These are phyloP conservation scores for Oxytropis ochrocephala DNA, from an alignment of 306 rosid species.

Conservation along the genomic window DNA sequence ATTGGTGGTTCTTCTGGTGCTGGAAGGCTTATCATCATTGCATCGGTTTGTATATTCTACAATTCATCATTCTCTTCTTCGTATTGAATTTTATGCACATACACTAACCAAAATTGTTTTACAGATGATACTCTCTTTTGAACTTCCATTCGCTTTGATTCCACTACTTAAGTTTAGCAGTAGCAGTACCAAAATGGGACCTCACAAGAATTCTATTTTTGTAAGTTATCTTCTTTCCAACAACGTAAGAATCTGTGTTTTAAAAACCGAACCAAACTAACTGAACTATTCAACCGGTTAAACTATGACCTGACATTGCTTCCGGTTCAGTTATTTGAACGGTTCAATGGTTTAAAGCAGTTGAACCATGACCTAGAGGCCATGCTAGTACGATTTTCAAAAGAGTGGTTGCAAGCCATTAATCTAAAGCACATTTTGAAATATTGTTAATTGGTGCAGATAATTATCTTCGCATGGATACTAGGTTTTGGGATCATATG, in stretches of 20 bases:
- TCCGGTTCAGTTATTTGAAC: no score
- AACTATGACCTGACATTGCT: no score
- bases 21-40: slow-evolving; percentile 46
- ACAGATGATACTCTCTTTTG: slow-evolving; percentile 93
- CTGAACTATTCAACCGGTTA: no score
- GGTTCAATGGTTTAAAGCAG: no score
- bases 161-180: slow-evolving; percentile 91
- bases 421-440: neutral
- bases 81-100: neutral
- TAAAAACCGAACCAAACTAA: no score
- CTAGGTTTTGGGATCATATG: slow-evolving; percentile 60
- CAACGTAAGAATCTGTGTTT: no score
- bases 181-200: slow-evolving; percentile 79
- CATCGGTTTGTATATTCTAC: slow-evolving; percentile 50
- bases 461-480: slow-evolving; percentile 65
- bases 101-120: neutral
- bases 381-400: no score
- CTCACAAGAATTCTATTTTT: slow-evolving; percentile 60
- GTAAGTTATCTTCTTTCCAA: slow-evolving; percentile 21
- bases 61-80: neutral
- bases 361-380: no score
- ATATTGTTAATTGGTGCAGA: slow-evolving; percentile 25
- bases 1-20: slow-evolving; percentile 48
- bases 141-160: slow-evolving; percentile 82
- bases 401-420: neutral